Conservation (phyloP, 345 rosid genomes). For the Moricandia arvensis region DNA sequence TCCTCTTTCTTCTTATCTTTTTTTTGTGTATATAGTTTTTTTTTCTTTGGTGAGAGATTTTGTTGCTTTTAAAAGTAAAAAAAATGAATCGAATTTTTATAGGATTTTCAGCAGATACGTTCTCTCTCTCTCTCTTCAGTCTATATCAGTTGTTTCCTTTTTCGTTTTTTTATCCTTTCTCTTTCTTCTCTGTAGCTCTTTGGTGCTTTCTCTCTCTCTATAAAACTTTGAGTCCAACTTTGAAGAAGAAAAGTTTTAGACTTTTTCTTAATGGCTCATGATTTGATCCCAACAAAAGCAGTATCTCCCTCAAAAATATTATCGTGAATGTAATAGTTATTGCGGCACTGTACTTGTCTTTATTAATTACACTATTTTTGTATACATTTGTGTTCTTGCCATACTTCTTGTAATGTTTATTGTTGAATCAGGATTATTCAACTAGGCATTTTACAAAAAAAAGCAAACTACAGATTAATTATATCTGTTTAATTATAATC, state of each 20-base stretch:
- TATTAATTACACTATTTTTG: neutral
- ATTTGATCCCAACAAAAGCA: slow-evolving; percentile 24
- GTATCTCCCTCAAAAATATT: slow-evolving; percentile 8
- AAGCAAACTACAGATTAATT: too few species aligned
- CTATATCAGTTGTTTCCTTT: slow-evolving; percentile 25
- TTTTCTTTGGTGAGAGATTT: slow-evolving; percentile 19
- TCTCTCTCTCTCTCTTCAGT: slow-evolving; percentile 39
- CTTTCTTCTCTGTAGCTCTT: slow-evolving; percentile 24
- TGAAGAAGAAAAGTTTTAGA: slow-evolving; percentile 35
- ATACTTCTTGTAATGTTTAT: too few species aligned
- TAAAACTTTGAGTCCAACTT: slow-evolving; percentile 39
- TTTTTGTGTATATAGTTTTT: neutral
- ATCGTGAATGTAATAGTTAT: slow-evolving; percentile 19
- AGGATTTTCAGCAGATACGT: slow-evolving; percentile 77
- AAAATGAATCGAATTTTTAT: slow-evolving; percentile 73
- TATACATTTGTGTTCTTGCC: neutral
- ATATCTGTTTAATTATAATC: too few species aligned
- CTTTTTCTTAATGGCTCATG: slow-evolving; percentile 26
- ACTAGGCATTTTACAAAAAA: too few species aligned
- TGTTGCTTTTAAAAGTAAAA: slow-evolving; percentile 45
- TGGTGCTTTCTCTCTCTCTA: slow-evolving; percentile 16
- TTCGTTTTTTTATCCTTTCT: neutral
- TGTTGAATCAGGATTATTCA: neutral
- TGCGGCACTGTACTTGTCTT: neutral
- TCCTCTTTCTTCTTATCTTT: neutral